A percentile compares a stretch with the other conserved stretches of the same genome.
Evolutionary conservation across 83 land plant species (phyloP).

Genomic region (Larix sibirica): DNA sequence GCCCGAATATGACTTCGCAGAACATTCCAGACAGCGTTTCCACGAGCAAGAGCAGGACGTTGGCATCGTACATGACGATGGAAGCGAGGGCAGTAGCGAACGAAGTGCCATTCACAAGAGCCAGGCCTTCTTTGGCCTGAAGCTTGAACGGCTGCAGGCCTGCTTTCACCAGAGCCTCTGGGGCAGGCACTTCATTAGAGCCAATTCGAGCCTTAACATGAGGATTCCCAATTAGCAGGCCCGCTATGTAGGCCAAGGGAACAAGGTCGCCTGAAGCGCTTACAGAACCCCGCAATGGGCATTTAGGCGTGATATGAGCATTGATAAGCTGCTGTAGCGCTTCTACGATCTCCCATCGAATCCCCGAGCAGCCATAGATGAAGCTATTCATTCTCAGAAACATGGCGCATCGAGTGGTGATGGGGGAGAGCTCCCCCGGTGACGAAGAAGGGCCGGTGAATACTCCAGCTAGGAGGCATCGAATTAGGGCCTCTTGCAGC

Average conservation of each 20-base stretch:
- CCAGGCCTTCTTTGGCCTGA: slow-evolving; percentile 68
- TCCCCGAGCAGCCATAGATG: slow-evolving; percentile 72
- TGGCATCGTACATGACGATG: slow-evolving; percentile 52
- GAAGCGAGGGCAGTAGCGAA: slow-evolving; percentile 65
- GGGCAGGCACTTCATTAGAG: slow-evolving; percentile 26
- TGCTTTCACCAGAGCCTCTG: slow-evolving; percentile 41
- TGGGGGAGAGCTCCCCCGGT: slow-evolving; percentile 33
- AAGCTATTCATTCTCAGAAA: slow-evolving; percentile 61
- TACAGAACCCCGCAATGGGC: slow-evolving; percentile 69
- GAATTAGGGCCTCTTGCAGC: slow-evolving; percentile 1
- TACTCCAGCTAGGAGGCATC: neutral
- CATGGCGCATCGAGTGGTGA: slow-evolving; percentile 61
- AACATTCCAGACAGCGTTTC: slow-evolving; percentile 54
- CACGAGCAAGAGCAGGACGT: slow-evolving; percentile 42
- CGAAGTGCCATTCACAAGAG: slow-evolving; percentile 71
- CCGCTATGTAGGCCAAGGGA: slow-evolving; percentile 74
- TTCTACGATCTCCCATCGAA: slow-evolving; percentile 59
- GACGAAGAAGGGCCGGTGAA: slow-evolving; percentile 9
- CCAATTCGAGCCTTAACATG: slow-evolving; percentile 35
- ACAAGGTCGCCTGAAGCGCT: slow-evolving; percentile 64
- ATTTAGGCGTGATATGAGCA: slow-evolving; percentile 40
- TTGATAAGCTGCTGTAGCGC: slow-evolving; percentile 48
- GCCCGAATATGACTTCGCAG: slow-evolving; percentile 64
- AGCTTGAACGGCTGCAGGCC: slow-evolving; percentile 46
- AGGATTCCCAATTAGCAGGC: slow-evolving; percentile 57